Evolutionary conservation across 2,329 filamentous ascomycete species (phyloP).

Genomic region (Pestalotiopsis sp.): DNA sequence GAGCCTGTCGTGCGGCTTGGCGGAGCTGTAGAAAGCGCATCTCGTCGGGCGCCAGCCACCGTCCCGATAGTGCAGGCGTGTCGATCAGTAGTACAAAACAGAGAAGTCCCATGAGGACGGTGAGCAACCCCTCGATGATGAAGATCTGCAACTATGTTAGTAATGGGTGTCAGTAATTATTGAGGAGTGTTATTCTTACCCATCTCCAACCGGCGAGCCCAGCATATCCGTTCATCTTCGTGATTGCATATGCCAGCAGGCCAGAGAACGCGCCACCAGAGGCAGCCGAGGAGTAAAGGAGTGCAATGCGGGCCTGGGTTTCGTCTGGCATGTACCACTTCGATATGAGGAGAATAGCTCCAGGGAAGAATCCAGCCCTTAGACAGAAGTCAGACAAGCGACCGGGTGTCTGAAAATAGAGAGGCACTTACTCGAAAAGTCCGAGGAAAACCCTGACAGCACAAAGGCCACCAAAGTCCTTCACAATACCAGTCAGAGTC

Average conservation of each 20-base stretch:
- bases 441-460: slow-evolving; percentile 42
- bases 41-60: slow-evolving; percentile 24
- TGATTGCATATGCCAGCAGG: slow-evolving; percentile 46
- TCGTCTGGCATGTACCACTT: slow-evolving; percentile 37
- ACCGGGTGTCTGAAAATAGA: no score
- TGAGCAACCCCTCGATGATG: slow-evolving; percentile 52
- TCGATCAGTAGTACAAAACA: slow-evolving; percentile 52
- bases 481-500: slow-evolving; percentile 37
- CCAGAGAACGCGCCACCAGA: slow-evolving; percentile 48
- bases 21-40: slow-evolving; percentile 42
- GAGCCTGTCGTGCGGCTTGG: not conserved
- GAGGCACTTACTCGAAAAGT: slow-evolving; percentile 35
- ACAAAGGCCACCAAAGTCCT: slow-evolving; percentile 42
- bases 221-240: slow-evolving; percentile 47
- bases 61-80: slow-evolving; percentile 40
- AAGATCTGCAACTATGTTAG: slow-evolving; percentile 40
- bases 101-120: slow-evolving; percentile 37
- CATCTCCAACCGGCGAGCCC: slow-evolving; percentile 50
- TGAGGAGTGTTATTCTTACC: slow-evolving; percentile 20
- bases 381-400: slow-evolving; percentile 8
- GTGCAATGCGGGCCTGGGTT: slow-evolving; percentile 31
- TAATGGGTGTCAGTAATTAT: not conserved
- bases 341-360: slow-evolving; percentile 34
- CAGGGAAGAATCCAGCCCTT: slow-evolving; percentile 36
- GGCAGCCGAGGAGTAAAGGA: slow-evolving; percentile 39